A percentile compares a stretch with the other conserved stretches of the same genome.
Evolutionary conservation across 2,329 filamentous ascomycete species (phyloP).

Genomic region (Teratosphaeria viscida): DNA sequence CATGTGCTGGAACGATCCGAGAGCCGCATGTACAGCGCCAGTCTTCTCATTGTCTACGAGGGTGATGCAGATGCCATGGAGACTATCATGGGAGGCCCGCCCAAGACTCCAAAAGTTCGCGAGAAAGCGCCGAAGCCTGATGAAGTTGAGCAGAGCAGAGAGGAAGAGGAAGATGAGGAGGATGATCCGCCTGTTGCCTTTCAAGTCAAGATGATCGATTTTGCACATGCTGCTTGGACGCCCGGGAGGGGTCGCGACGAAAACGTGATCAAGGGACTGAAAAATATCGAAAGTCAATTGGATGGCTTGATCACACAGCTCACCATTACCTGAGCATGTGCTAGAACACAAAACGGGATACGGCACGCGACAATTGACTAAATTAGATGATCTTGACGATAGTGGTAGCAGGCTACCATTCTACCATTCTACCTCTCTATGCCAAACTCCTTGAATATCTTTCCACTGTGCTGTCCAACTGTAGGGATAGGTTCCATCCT

Average conservation of each 20-base stretch:
- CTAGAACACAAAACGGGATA: not conserved
- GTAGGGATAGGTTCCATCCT: constrained; percentile 37
- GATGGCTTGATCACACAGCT: constrained; percentile 16
- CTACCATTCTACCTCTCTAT: constrained; percentile 13
- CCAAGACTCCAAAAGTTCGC: constrained; percentile 18
- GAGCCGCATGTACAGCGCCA: constrained; percentile 58
- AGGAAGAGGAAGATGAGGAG: constrained; percentile 43
- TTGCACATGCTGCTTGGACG: constrained; percentile 82
- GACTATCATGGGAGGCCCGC: constrained; percentile 35
- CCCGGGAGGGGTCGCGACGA: constrained; percentile 77
- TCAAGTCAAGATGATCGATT: constrained; percentile 84
- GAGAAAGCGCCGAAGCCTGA: constrained; percentile 21
- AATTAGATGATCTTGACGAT: not conserved
- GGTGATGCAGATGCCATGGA: constrained; percentile 48
- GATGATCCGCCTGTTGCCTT: constrained; percentile 54
- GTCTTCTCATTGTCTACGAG: constrained; percentile 56
- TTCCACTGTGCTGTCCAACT: constrained; percentile 42
- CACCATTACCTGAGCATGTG: not conserved
- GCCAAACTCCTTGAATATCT: constrained; percentile 36
- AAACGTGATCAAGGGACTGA: constrained; percentile 68
- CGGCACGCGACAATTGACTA: not conserved
- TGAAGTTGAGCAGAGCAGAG: constrained; percentile 18
- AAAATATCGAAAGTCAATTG: constrained; percentile 24
- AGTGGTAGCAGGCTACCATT: not conserved
- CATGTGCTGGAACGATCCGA: constrained; percentile 52